Conservation (phyloP, 164 flowering plant species). For the Magnolia officinalis region DNA sequence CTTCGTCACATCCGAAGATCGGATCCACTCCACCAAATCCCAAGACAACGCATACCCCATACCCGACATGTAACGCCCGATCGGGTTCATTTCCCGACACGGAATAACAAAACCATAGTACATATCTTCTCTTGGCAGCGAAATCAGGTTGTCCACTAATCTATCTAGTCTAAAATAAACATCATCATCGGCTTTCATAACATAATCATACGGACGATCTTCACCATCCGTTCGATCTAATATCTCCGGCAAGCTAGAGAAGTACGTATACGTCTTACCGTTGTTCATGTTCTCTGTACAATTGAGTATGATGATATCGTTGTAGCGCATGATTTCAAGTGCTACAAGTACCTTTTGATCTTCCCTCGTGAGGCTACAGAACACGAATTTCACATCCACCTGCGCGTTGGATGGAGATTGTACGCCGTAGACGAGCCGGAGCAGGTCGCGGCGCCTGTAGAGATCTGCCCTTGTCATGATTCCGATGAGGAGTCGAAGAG, state of each 20-base stretch:
- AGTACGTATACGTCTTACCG: slow-evolving; percentile 78
- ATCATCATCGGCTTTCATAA: slow-evolving; percentile 24
- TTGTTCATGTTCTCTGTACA: slow-evolving; percentile 79
- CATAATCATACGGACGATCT: slow-evolving; percentile 11
- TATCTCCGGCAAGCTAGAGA: slow-evolving; percentile 62
- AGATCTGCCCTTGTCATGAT: slow-evolving; percentile 68
- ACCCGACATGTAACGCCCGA: slow-evolving; percentile 12
- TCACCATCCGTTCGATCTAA: not conserved
- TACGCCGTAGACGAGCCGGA: slow-evolving; percentile 69
- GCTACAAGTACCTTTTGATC: slow-evolving; percentile 69
- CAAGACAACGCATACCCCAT: slow-evolving; percentile 19
- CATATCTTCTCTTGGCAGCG: slow-evolving; percentile 14
- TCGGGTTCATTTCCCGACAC: slow-evolving; percentile 6
- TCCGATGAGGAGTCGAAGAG: slow-evolving; percentile 70
- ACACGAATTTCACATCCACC: slow-evolving; percentile 73
- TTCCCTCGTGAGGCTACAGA: slow-evolving; percentile 78
- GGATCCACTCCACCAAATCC: slow-evolving; percentile 16
- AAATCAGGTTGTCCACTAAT: slow-evolving; percentile 8
- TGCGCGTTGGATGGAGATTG: slow-evolving; percentile 36
- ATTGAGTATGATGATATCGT: slow-evolving; percentile 74
- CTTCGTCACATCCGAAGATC: slow-evolving; percentile 5
- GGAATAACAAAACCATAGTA: slow-evolving; percentile 18
- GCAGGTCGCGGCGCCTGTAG: slow-evolving; percentile 66
- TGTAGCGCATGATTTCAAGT: slow-evolving; percentile 73
- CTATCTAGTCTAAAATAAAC: slow-evolving; percentile 1